Evolutionary conservation across 1,284 basidiomycete species (phyloP).

Genomic region (Paramarasmius palmivorus): DNA sequence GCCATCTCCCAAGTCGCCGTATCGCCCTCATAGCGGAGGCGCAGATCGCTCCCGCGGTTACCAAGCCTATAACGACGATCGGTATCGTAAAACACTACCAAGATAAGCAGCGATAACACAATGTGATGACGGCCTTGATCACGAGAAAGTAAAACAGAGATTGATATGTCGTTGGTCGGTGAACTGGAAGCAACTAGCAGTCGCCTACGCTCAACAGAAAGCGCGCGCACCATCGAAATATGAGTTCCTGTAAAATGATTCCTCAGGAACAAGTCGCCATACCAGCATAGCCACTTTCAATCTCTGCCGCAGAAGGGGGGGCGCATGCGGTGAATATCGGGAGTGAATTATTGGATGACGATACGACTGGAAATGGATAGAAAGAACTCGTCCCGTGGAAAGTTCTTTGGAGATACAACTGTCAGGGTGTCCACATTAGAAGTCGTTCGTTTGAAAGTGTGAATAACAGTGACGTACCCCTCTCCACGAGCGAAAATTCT

Average conservation of each 20-base stretch:
- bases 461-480: conserved; percentile 37
- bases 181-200: conserved; percentile 48
- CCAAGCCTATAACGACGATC: conserved; percentile 42
- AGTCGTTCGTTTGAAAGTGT: conserved; percentile 9
- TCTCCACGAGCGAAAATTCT: conserved; percentile 69
- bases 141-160: conserved; percentile 83
- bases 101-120: conserved; percentile 58
- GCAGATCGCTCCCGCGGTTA: conserved; percentile 50
- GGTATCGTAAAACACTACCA: conserved; percentile 62
- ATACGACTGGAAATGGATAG: conserved; percentile 46
- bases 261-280: conserved; percentile 42
- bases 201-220: too few species aligned
- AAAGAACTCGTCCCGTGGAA: conserved; percentile 65
- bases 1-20: conserved; percentile 71
- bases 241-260: conserved; percentile 74
- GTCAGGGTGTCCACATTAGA: conserved; percentile 6
- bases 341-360: not conserved
- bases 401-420: conserved; percentile 66
- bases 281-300: conserved; percentile 44
- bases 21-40: conserved; percentile 63
- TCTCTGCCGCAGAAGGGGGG: conserved; percentile 45
- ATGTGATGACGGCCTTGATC: conserved; percentile 76
- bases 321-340: conserved; percentile 67
- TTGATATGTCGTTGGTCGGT: conserved; percentile 77
- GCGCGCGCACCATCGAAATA: conserved; percentile 69